A percentile compares a stretch with the other conserved stretches of the same genome.
Conservation (phyloP, 2,329 filamentous ascomycete species). For the Sarocladium oryzae region DNA sequence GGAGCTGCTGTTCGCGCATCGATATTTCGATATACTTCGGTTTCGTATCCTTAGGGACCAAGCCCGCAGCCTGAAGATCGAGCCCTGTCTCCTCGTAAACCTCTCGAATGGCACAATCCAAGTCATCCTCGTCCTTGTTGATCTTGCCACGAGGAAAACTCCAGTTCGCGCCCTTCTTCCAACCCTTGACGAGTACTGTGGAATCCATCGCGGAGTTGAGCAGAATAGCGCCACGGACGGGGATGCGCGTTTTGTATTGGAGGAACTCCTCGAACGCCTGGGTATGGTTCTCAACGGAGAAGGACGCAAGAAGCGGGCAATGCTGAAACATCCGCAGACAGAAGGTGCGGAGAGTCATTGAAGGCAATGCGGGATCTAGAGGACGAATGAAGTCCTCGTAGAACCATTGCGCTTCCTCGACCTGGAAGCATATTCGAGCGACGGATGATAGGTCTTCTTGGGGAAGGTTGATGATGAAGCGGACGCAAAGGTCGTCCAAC, state of each 20-base stretch:
- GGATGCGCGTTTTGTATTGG: constrained; percentile 89
- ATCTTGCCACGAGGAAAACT: constrained; percentile 97
- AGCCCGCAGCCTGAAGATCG: constrained; percentile 67
- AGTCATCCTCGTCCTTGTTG: constrained; percentile 90
- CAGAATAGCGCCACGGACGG: constrained; percentile 89
- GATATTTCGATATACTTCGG: constrained; percentile 82
- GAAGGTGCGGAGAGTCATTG: constrained; percentile 78
- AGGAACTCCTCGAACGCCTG: constrained; percentile 88
- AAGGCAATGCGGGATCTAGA: constrained; percentile 75
- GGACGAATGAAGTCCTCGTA: constrained; percentile 99
- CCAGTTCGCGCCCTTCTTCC: constrained; percentile 96
- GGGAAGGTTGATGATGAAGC: constrained; percentile 96
- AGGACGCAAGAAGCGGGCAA: constrained; percentile 79
- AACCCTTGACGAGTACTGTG: constrained; percentile 88
- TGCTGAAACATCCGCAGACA: constrained; percentile 89
- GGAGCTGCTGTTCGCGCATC: constrained; percentile 89
- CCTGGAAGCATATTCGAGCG: constrained; percentile 94
- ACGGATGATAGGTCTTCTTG: constrained; percentile 84
- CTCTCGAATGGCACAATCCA: constrained; percentile 89
- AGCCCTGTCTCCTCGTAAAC: constrained; percentile 96
- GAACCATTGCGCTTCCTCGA: constrained; percentile 99
- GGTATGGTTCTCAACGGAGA: constrained; percentile 69
- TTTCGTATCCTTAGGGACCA: constrained; percentile 65
- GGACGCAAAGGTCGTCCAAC: constrained; percentile 96
- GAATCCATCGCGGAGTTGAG: constrained; percentile 93